Evolutionary conservation across 2,329 filamentous ascomycete species (phyloP), one percentile per base, ranked within the genome.

Genomic region (Neopestalotiopsis rosae): DNA sequence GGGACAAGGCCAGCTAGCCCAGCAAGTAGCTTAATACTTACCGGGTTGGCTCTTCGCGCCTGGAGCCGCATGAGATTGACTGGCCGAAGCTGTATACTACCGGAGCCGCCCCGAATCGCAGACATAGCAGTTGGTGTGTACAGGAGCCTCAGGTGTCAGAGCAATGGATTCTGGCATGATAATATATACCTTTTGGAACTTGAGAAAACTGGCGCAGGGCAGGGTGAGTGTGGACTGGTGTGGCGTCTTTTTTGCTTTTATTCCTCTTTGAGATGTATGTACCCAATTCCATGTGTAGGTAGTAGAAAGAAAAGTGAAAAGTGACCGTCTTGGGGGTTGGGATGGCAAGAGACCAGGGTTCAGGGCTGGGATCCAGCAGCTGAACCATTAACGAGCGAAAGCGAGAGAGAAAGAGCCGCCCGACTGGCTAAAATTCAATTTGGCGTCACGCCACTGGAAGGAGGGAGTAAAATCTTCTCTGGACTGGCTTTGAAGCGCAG

Each of bases 171-270:
- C 30, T 28, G 20, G 20, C 34, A 20, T 72, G 69, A 34, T 34
- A 4, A 77, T 77, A 61, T 61, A 61, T 61, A 76, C 68, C 62
- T n/a, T n/a, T n/a, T n/a, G n/a, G n/a, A n/a, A n/a, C n/a, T n/a
- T n/a, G n/a, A n/a, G n/a, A n/a, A n/a, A n/a, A n/a, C n/a, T 56
- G 12, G 58, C 24, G 49, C 13, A 14, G 30, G 9, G 28, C 14
- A 30, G 24, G 13, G 42, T 45, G 13, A 59, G 30, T 32, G 24
- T 49, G 34, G 32, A 45, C n/a, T 69, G 67, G 61, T 59, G 14
- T 52, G 45, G 45, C n/a, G 45, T 45, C 69, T 30, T 38, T 64
- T 66, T 71, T 74, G 64, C 69, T 66, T 68, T 69, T 61, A 67
- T 71, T 59, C 56, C 67, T 65, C 61, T 67, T 70, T 73, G 13